Conservation (phyloP, 1,284 basidiomycete genomes). For the Boletus smithii region DNA sequence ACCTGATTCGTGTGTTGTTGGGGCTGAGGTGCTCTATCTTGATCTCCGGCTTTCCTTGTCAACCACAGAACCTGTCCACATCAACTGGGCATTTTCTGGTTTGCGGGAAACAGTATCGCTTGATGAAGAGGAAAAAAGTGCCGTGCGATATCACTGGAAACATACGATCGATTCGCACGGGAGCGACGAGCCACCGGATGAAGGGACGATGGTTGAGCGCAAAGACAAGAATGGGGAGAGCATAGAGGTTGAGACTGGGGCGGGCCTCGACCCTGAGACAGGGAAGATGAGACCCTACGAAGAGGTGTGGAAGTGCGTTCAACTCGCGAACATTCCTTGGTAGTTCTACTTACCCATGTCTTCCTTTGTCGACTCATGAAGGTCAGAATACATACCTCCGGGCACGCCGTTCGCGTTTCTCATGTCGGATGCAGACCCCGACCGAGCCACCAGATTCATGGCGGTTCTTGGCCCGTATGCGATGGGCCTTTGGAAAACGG, state of each 20-base stretch:
- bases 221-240: slow-evolving; percentile 5
- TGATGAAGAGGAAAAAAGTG: not conserved
- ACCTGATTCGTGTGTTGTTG: slow-evolving; percentile 1
- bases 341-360: not conserved
- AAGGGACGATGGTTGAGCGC: slow-evolving; percentile 11
- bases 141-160: slow-evolving; percentile 12
- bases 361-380: not conserved
- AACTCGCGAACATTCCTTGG: too few relatives aligned
- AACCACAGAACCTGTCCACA: not conserved
- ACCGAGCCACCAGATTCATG: slow-evolving; percentile 17
- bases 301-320: slow-evolving; percentile 21
- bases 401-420: slow-evolving; percentile 20
- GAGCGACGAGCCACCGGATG: slow-evolving; percentile 7
- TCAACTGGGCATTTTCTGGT: slow-evolving; percentile 20
- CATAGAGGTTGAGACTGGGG: slow-evolving; percentile 15
- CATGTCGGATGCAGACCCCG: not conserved
- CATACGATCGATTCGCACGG: slow-evolving; percentile 18
- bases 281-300: slow-evolving; percentile 18
- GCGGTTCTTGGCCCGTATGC: slow-evolving; percentile 16
- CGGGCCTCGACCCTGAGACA: slow-evolving; percentile 11
- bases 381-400: slow-evolving; percentile 7
- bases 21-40: slow-evolving; percentile 12
- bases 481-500: slow-evolving; percentile 13
- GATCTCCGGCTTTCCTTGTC: slow-evolving; percentile 18
- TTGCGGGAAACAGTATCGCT: slow-evolving; percentile 7